These are phyloP conservation scores for Typha latifolia DNA, from an alignment of 176 grass and related monocot genomes.

Conservation along the genomic window DNA sequence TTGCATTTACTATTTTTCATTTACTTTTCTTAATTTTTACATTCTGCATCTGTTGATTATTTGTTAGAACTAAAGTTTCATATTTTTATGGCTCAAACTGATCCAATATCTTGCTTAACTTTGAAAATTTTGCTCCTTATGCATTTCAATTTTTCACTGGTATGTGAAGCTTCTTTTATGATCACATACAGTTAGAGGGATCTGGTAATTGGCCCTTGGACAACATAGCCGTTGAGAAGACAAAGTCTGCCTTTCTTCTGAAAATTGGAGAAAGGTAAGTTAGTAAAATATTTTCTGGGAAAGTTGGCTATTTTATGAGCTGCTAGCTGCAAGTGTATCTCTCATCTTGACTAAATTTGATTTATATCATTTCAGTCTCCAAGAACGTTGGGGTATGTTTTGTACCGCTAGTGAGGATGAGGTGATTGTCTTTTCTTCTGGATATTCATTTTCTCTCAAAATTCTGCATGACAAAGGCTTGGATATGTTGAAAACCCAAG, in stretches of 20 bases:
- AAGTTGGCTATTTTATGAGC: background rate
- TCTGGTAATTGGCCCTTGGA: constrained; percentile 97
- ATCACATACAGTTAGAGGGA: constrained; percentile 64
- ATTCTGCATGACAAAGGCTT: constrained; percentile 84
- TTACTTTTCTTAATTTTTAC: too few species aligned
- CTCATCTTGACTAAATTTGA: background rate
- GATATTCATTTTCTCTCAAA: constrained; percentile 85
- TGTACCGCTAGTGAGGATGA: constrained; percentile 74
- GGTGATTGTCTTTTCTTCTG: constrained; percentile 72
- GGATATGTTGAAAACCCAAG: constrained; percentile 42
- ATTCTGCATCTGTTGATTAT: too few species aligned
- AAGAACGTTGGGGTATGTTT: constrained; percentile 51
- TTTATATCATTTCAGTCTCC: constrained; percentile 47
- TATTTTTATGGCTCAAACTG: too few species aligned
- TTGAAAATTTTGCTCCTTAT: background rate
- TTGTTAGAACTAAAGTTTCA: too few species aligned
- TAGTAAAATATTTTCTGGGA: background rate
- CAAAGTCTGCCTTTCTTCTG: constrained; percentile 84
- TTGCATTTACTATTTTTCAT: too few species aligned
- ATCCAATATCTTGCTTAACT: too few species aligned
- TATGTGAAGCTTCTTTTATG: background rate
- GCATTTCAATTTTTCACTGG: background rate
- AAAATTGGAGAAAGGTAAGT: constrained; percentile 93
- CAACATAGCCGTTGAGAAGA: constrained; percentile 73
- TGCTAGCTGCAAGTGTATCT: too few species aligned